Conservation (phyloP, 116 monocot species). For the Phalaenopsis hybrid region DNA sequence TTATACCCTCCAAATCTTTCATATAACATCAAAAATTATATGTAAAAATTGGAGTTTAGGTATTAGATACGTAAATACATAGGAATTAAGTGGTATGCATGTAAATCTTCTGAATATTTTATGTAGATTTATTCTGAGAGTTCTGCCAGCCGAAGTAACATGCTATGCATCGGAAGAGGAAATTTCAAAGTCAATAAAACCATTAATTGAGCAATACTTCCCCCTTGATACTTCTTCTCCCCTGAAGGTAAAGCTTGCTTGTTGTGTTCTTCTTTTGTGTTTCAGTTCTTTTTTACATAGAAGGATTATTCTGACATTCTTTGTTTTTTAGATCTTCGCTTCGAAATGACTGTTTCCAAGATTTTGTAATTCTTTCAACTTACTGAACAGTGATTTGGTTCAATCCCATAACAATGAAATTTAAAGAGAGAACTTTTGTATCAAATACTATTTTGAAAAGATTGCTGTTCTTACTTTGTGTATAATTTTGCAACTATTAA, state of each 20-base stretch:
- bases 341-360: background rate
- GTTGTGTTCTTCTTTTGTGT: no score
- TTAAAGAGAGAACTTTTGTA: background rate
- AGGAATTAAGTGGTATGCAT: no score
- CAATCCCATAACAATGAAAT: background rate
- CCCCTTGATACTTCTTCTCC: slow-evolving; percentile 47
- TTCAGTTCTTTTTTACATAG: slow-evolving; percentile 1
- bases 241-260: slow-evolving; percentile 43
- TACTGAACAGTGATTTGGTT: background rate
- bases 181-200: slow-evolving; percentile 75
- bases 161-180: slow-evolving; percentile 97
- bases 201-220: slow-evolving; percentile 68
- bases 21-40: no score
- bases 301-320: background rate
- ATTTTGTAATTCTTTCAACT: background rate
- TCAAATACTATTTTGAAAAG: background rate
- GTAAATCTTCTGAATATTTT: background rate
- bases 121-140: slow-evolving; percentile 80
- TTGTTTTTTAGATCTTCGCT: background rate
- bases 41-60: no score
- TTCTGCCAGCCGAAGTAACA: slow-evolving; percentile 80
- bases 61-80: no score
- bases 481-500: background rate
- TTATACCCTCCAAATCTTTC: no score
- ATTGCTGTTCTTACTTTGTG: background rate